Conservation (phyloP, 2,329 filamentous ascomycete genomes). For the Claviceps humidiphila region DNA sequence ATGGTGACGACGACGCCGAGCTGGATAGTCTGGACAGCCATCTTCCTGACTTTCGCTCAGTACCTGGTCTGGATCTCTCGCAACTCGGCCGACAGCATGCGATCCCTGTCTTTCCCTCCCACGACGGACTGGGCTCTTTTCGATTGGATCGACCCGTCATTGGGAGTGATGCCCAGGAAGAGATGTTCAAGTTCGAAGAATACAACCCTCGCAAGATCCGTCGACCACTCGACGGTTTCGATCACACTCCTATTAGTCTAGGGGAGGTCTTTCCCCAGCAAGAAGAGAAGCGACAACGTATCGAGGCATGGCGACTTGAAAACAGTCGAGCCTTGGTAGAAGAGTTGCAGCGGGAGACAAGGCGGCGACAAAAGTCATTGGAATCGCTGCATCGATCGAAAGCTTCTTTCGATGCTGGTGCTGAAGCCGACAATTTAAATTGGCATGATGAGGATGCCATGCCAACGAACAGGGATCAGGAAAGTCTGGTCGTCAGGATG, state of each 20-base stretch:
- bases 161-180: slow-evolving; percentile 55
- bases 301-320: slow-evolving; percentile 85
- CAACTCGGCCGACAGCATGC: slow-evolving; percentile 34
- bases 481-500: slow-evolving; percentile 67
- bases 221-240: slow-evolving; percentile 38
- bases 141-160: slow-evolving; percentile 44
- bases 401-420: slow-evolving; percentile 17
- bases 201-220: slow-evolving; percentile 61
- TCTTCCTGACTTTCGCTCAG: slow-evolving; percentile 71
- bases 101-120: slow-evolving; percentile 66
- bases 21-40: slow-evolving; percentile 90
- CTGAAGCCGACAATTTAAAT: slow-evolving; percentile 28
- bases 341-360: slow-evolving; percentile 78
- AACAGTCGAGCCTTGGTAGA: slow-evolving; percentile 77
- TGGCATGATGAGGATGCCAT: slow-evolving; percentile 40
- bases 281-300: slow-evolving; percentile 64
- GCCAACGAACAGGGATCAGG: slow-evolving; percentile 35
- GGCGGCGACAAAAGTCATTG: slow-evolving; percentile 50
- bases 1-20: slow-evolving; percentile 56
- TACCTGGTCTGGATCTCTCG: slow-evolving; percentile 21
- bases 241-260: slow-evolving; percentile 35
- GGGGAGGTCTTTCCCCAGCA: slow-evolving; percentile 47
- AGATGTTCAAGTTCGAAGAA: slow-evolving; percentile 78
- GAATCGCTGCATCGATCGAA: slow-evolving; percentile 25
- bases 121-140: slow-evolving; percentile 88